A percentile compares a stretch with the other conserved stretches of the same genome.
These are phyloP conservation scores for Rhizopus stolonifer DNA, from an alignment of 371 early-diverging fungal genomes.

Conservation along the genomic window DNA sequence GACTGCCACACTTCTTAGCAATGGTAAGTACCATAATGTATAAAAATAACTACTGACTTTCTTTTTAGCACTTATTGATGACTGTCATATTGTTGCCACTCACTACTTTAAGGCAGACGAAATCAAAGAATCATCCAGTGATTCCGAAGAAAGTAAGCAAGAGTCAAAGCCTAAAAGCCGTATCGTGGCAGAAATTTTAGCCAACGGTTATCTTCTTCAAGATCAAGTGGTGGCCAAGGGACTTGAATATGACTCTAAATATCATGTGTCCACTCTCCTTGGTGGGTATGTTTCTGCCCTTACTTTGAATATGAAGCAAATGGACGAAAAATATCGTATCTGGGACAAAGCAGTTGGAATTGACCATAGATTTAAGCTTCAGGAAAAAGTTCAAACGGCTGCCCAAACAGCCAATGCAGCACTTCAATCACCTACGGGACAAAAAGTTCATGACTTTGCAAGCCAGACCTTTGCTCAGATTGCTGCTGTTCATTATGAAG, in stretches of 20 bases:
- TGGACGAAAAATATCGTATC: slow-evolving; percentile 65
- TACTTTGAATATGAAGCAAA: slow-evolving; percentile 36
- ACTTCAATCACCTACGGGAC: slow-evolving; percentile 59
- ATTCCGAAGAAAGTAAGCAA: slow-evolving; percentile 33
- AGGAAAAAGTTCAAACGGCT: slow-evolving; percentile 53
- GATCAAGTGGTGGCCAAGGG: slow-evolving; percentile 63
- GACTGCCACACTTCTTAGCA: slow-evolving; percentile 66
- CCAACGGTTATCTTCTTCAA: slow-evolving; percentile 58
- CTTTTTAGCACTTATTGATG: slow-evolving; percentile 58
- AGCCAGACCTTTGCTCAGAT: slow-evolving; percentile 54
- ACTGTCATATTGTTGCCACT: slow-evolving; percentile 57
- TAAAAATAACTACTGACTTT: background rate
- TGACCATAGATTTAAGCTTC: slow-evolving; percentile 59
- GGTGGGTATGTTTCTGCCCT: no score
- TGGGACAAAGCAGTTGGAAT: slow-evolving; percentile 55
- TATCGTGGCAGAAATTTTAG: slow-evolving; percentile 63
- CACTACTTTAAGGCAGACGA: slow-evolving; percentile 50
- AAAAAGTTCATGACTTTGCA: slow-evolving; percentile 55
- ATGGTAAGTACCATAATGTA: slow-evolving; percentile 28
- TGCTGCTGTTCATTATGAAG: slow-evolving; percentile 63
- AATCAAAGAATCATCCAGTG: background rate
- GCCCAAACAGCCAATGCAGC: slow-evolving; percentile 51
- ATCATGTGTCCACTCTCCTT: slow-evolving; percentile 34
- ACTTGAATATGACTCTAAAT: slow-evolving; percentile 58
- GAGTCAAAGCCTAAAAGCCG: slow-evolving; percentile 60